Conservation (phyloP, 2,329 filamentous ascomycete genomes). For the Tolypocladium tropicale region DNA sequence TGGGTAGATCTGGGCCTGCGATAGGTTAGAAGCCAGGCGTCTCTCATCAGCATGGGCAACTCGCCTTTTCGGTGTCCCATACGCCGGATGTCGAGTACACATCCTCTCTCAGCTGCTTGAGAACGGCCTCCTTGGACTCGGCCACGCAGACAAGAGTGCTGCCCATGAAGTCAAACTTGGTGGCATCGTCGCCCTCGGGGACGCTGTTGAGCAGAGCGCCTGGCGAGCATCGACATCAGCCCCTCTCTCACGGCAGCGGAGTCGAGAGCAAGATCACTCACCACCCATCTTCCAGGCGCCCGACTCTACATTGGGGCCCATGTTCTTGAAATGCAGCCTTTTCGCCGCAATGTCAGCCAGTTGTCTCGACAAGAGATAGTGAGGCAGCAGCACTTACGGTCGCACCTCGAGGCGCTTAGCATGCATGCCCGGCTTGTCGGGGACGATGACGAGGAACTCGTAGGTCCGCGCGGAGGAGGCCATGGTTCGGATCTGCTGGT, state of each 20-base stretch:
- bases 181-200: constrained; percentile 48
- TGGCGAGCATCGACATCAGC: constrained; percentile 13
- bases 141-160: constrained; percentile 60
- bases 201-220: constrained; percentile 59
- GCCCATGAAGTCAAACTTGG: constrained; percentile 60
- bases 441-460: constrained; percentile 61
- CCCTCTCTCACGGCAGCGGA: neutral
- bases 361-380: neutral
- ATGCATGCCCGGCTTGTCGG: constrained; percentile 50
- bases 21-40: neutral
- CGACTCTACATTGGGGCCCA: constrained; percentile 40
- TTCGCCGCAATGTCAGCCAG: neutral
- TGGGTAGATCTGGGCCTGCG: constrained; percentile 40
- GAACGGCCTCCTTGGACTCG: constrained; percentile 57
- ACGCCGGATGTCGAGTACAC: constrained; percentile 62
- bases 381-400: constrained; percentile 29
- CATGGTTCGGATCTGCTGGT: constrained; percentile 14
- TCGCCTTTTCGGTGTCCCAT: constrained; percentile 67
- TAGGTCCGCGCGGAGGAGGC: constrained; percentile 27
- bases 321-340: constrained; percentile 42
- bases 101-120: constrained; percentile 58
- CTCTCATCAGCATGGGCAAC: constrained; percentile 2
- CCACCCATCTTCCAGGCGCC: constrained; percentile 57
- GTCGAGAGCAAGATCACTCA: constrained; percentile 20
- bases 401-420: constrained; percentile 53